Evolutionary conservation across 208 protist genomes (phyloP), one percentile per base, ranked within the genome.

Genomic region (Zelonia costaricensis): DNA sequence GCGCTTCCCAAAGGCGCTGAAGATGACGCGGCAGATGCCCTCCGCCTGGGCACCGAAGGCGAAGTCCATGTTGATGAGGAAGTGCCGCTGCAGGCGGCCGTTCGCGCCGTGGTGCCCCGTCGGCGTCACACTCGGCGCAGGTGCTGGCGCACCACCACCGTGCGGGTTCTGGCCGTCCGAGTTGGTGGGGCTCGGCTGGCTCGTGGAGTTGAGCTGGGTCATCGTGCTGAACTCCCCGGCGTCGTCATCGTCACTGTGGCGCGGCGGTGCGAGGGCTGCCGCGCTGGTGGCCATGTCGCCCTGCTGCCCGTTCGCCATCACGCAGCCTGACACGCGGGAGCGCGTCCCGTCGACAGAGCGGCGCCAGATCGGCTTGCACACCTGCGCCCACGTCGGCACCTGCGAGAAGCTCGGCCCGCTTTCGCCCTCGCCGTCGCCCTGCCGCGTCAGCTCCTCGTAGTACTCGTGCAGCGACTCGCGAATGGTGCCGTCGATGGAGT

Each of bases 31-130:
- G 54, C 80, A 82, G 46, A 96, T 94, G 15, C 83, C 85, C 44
- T 86, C 84, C n/a, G 91, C 91, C 70, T 96, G 91, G 4, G 87
- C 84, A 0, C 91, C 91, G 76, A 96, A 96, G 28, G 87, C 85
- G 51, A 93, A 96, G 74, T 96, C 91, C 86, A 94, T 96, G 67
- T 96, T 96, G 68, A 96, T 81, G 65, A 96, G 84, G 55, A 96
- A 88, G 68, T 92, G 88, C 10, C 69, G 73, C 57, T 62, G 48
- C 39, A 82, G 61, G 4, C 82, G 82, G 31, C 59, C 52, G 57
- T 62, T 53, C 16, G 31, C 39, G 58, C 40, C 27, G 45, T 58
- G 35, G 45, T 30, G 53, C 15, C 20, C 48, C 13, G 42, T 48
- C 22, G 68, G 40, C 7, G 52, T 47, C 13, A 25, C 40, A n/a